Base-by-base conservation (phyloP, 179 eudicot species). In the Beta lomatogona region DNA sequence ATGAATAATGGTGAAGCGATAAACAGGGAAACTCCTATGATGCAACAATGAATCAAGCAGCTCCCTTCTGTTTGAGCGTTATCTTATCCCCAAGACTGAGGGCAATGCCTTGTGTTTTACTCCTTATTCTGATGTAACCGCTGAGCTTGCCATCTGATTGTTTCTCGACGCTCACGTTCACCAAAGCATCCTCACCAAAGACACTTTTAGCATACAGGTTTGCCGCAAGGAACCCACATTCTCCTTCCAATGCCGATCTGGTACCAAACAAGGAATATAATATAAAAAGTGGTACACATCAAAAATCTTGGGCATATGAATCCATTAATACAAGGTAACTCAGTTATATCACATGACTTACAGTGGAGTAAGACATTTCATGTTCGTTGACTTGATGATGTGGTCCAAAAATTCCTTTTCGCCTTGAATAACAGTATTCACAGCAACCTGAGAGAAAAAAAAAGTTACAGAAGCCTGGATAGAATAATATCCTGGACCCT, bases 61-160 rank as follows among this genome's bases (percentile, higher is more conserved):
- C 85, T 76, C 93, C 91, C 83, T 89, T 90, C 82, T 89, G 93
- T 81, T 92, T 89, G 3, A 92, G 88, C 19, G 92, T 91, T 83
- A 92, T 96, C 90, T 96, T 96, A 89, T 96, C 98, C 67, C 99
- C 99, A 31, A 94, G 91, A 86, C 97, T 91, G 36, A 94, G 89
- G 74, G 95, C 98, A 54, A 96, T 92, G 60, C 98, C 98, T 83
- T 94, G 98, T 15, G 97, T 96, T 84, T 92, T 94, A 82, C 99
- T 95, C 85, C 99, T 91, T 84, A 95, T 95, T 77, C 99, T 87
- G 79, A 95, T 91, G 87, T 92, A 92, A 15, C 99, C 98, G 60
- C 95, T 94, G 55, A 94, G 90, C 82, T 92, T 96, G 36, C 94
- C 92, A 75, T 96, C 98, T 15, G 80, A 79, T 87, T 95, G 97